Base-by-base conservation (phyloP, 768 basidiomycete genomes). In the Candolleomyces aberdarensis region DNA sequence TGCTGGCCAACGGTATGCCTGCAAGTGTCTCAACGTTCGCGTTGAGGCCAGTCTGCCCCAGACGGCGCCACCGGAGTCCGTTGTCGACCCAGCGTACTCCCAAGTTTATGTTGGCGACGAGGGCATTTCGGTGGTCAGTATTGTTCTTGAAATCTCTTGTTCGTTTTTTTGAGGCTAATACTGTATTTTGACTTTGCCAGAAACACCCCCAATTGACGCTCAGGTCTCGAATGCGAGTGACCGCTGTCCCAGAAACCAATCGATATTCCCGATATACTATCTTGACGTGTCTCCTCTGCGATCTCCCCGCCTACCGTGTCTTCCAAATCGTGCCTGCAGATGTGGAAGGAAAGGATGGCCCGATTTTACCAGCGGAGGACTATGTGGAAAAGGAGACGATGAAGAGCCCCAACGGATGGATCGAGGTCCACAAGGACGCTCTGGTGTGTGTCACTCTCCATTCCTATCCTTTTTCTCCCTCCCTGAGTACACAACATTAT, bases 311-410 rank as follows among this genome's bases (percentile, higher is more conserved):
- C 40, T 93, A 93, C 76, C 89, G 90, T 52, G 85, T 91, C 31
- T 75, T 78, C 63, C 88, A 90, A 66, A 73, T 78, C 32, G 79
- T 87, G 56, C 76, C 83, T 44, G 72, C 75, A 52, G 86, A 87
- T 57, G 71, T 84, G 7, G 86, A 88, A 61, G 77, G 78, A 14
- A 81, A 81, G 53, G 87, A 87, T 57, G 85, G 87, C 8, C 83
- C 85, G 3, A 72, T 91, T 15, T 74, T 91, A 53, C 89, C 91
- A 15, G 84, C 84, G 1, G 85, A 87, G 56, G 88, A 90, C 49
- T 92, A 89, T 88, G 85, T 85, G 6, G 91, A 92, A 74, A 80
- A 83, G 54, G 88, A 90, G 67, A 75, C 85, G 55, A 76, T 92
- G 72, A 84, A 84, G 72, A 88, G 86, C 64, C 72, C 77, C 39